Evolutionary conservation across 352 stramenopile genomes (phyloP), one percentile per base, ranked within the genome.

Genomic region (Pythium rhizo-oryzae): DNA sequence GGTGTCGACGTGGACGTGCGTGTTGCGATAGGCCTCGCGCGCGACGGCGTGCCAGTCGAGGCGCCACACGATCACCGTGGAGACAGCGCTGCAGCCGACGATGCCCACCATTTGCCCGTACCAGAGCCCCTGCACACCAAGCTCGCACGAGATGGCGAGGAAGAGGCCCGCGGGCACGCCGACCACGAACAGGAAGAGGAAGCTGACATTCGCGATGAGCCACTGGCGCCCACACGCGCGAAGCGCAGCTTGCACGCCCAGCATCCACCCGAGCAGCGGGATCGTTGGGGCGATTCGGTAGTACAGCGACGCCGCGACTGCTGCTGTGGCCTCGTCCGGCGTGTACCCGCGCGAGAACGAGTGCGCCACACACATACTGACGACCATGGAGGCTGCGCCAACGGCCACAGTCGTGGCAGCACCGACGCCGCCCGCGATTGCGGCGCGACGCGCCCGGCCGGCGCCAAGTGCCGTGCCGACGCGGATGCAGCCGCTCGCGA

Each of bases 391-490:
- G 25, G 82, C 25, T 2, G 69, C 71, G 2, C 68, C 59, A 37
- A 68, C 73, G 46, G 78, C 59, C 0, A 84, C 59, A 8, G 63
- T 65, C 8, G 39, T 33, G 15, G 9, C 54, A 1, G 30, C 24
- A 9, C 33, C 30, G 1, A 87, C 65, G 33, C 76, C 59, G 33
- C 76, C 76, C 25, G 78, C 76, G 61, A 89, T 47, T 15, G 60
- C 61, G 2, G 81, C 83, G 25, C 83, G 76, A 2, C 69, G 73
- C 9, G 81, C 69, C 18, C 85, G 70, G 18, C 77, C 75, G n/a
- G 78, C 79, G 28, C 83, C 82, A 13, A 87, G 63, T 21, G 83
- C 81, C 25, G 85, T 91, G 25, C 83, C 83, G 23, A 91, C 81
- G 37, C 79, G 78, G 41, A 90, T 79, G 33, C 76, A 75, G 15